These are phyloP conservation scores for Fusarium hainanense DNA, from an alignment of 2,329 filamentous ascomycete species.

Conservation along the genomic window DNA sequence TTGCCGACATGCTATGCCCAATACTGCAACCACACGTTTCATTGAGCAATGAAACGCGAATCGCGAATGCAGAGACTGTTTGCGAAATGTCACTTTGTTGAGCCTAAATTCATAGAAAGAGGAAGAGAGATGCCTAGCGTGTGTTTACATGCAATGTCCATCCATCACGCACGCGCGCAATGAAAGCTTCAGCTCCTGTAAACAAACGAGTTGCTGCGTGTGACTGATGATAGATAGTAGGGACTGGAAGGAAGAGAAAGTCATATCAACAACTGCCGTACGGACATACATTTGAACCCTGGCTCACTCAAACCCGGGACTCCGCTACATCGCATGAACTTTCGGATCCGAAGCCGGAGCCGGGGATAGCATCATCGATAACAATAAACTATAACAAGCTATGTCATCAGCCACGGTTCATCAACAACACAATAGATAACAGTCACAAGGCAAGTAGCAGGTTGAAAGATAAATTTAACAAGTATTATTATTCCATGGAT, in stretches of 20 bases:
- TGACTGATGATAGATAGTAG: neutral
- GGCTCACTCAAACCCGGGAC: neutral
- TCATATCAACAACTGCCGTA: neutral
- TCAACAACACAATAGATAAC: neutral
- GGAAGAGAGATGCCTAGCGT: neutral
- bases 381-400: neutral
- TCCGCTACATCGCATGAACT: constrained; percentile 2
- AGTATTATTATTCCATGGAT: neutral
- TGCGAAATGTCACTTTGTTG: constrained; percentile 7
- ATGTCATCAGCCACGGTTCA: neutral
- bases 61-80: neutral
- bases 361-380: constrained; percentile 1
- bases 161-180: too few relatives aligned
- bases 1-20: constrained; percentile 31
- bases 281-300: neutral
- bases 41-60: constrained; percentile 24
- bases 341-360: constrained; percentile 38
- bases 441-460: neutral
- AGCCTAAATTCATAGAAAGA: neutral
- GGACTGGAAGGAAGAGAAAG: neutral
- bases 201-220: neutral
- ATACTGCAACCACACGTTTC: constrained; percentile 30
- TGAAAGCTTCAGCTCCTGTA: too few relatives aligned
- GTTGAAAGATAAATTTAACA: neutral
- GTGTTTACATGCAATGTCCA: too few relatives aligned